Evolutionary conservation across 257 asterid genomes (phyloP).

Genomic region (Gentiana straminea): DNA sequence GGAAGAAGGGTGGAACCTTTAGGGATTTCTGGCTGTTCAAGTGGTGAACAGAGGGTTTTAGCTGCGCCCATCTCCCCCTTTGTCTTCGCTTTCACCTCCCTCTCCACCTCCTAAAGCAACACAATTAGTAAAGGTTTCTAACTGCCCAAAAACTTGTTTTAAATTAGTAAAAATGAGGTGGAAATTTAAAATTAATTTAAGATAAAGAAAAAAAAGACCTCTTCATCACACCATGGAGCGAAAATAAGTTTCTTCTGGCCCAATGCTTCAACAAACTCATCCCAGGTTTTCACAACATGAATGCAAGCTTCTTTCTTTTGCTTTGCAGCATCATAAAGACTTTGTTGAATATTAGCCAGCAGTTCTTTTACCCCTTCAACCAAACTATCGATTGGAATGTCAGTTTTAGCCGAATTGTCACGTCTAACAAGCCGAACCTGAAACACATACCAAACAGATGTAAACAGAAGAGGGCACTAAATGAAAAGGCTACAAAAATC

Average conservation of each 20-base stretch:
- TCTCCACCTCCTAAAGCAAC: conserved; percentile 65
- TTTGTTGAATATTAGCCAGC: conserved; percentile 53
- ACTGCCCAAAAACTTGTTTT: too few species aligned
- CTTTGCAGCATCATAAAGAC: conserved; percentile 63
- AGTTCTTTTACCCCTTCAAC: conserved; percentile 38
- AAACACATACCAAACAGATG: background rate
- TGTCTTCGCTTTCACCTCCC: conserved; percentile 75
- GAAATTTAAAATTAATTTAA: too few species aligned
- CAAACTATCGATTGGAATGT: conserved; percentile 60
- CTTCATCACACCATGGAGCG: conserved; percentile 96
- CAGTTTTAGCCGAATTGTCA: conserved; percentile 60
- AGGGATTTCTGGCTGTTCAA: conserved; percentile 82
- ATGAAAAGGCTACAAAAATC: background rate
- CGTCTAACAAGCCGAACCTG: conserved; percentile 92
- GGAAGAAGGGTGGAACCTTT: conserved; percentile 32
- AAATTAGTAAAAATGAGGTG: too few species aligned
- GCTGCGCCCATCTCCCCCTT: conserved; percentile 94
- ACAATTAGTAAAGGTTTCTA: background rate
- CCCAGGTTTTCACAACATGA: conserved; percentile 64
- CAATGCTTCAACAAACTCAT: conserved; percentile 67
- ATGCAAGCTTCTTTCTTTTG: conserved; percentile 72
- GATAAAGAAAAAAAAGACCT: conserved; percentile 25
- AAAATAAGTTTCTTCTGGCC: conserved; percentile 71
- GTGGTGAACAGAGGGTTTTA: conserved; percentile 79
- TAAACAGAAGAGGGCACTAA: background rate